These are phyloP conservation scores for Paxillus ammoniavirescens DNA, from an alignment of 768 basidiomycete species.

Conservation along the genomic window DNA sequence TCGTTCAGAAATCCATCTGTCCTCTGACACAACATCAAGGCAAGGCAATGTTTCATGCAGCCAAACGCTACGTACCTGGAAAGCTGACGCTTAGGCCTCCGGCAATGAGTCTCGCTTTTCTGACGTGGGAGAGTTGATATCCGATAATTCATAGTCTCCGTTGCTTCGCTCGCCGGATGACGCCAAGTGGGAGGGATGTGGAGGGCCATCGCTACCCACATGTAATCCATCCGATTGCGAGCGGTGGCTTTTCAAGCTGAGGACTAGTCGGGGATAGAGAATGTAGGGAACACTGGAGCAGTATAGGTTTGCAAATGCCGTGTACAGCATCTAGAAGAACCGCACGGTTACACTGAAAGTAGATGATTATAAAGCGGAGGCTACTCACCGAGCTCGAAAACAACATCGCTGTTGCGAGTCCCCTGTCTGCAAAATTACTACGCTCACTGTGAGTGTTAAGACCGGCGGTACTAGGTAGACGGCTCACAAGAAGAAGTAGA, in stretches of 20 bases:
- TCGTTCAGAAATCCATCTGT: too few species aligned
- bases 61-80: too few species aligned
- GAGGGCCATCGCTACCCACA: neutral
- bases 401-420: neutral
- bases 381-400: neutral
- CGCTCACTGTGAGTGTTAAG: too few species aligned
- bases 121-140: too few species aligned
- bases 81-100: too few species aligned
- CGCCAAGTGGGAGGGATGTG: neutral
- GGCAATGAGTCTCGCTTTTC: too few species aligned
- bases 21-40: too few species aligned
- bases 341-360: too few species aligned
- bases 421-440: neutral
- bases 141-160: neutral
- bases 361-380: neutral
- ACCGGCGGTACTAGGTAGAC: too few species aligned
- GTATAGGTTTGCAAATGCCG: neutral
- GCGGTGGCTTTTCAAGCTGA: neutral
- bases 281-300: conserved; percentile 1
- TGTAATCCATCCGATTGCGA: neutral
- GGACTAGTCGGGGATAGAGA: conserved; percentile 8
- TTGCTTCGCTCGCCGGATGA: neutral
- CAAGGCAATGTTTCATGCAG: too few species aligned
- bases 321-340: neutral
- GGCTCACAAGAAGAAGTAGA: too few species aligned